Evolutionary conservation across 2,329 filamentous ascomycete species (phyloP).

Genomic region (Diaporthe sp.): DNA sequence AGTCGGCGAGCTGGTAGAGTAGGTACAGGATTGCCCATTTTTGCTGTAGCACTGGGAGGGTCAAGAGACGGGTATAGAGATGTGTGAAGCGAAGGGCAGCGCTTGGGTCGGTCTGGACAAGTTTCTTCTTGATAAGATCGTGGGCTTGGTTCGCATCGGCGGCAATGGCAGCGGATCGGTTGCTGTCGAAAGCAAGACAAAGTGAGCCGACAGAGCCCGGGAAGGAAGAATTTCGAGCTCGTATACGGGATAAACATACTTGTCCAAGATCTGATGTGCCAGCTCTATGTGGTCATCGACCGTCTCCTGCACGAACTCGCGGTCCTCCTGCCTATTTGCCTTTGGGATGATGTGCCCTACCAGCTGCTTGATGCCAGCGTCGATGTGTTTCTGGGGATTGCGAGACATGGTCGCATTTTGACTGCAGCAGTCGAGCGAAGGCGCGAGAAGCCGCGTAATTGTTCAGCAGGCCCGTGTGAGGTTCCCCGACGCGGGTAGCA

Average conservation of each 20-base stretch:
- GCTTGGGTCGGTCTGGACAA: slow-evolving; percentile 82
- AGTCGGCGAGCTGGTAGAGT: slow-evolving; percentile 85
- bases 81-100: slow-evolving; percentile 90
- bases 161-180: slow-evolving; percentile 65
- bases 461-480: not conserved
- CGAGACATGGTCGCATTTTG: slow-evolving; percentile 68
- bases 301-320: slow-evolving; percentile 76
- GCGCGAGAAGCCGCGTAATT: not conserved
- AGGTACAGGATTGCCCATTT: slow-evolving; percentile 98
- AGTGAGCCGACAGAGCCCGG: slow-evolving; percentile 26
- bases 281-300: slow-evolving; percentile 73
- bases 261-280: slow-evolving; percentile 65
- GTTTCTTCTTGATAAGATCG: slow-evolving; percentile 89
- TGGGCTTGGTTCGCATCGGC: slow-evolving; percentile 91
- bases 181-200: slow-evolving; percentile 24
- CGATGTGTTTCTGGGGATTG: slow-evolving; percentile 75
- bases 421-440: slow-evolving; percentile 21
- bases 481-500: not conserved
- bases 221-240: not conserved
- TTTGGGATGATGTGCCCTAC: slow-evolving; percentile 80
- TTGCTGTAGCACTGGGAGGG: slow-evolving; percentile 91
- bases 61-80: slow-evolving; percentile 88
- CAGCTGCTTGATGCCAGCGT: slow-evolving; percentile 83
- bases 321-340: slow-evolving; percentile 65
- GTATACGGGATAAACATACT: slow-evolving; percentile 52